Base-by-base conservation (phyloP, 2,329 filamentous ascomycete genomes). In the Xylaria sp. region DNA sequence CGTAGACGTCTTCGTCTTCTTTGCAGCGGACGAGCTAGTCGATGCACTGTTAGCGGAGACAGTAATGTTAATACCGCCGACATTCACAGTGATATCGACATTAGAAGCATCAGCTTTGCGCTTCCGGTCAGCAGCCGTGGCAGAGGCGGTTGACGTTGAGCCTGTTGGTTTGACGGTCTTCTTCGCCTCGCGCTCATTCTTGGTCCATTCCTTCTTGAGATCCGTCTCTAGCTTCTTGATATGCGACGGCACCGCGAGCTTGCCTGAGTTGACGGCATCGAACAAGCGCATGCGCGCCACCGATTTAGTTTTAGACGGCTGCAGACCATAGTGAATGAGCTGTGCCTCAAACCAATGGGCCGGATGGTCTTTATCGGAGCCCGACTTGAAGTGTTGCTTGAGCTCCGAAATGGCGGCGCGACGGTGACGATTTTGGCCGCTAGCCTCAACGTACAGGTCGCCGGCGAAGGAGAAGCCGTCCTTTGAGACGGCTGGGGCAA, bases 311-410 rank as follows among this genome's bases (percentile, higher is more conserved):
- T 87, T 88, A 20, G 86, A 87, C 0, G 83, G 82, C 6, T 80
- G 81, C 0, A 91, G 80, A 0, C 87, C 88, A 77, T 90, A 90
- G 77, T 91, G 89, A 11, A 88, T 77, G 11, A 90, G 81, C 70
- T 91, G 88, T 0, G 88, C 87, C 69, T 88, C 84, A 66, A 88
- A 90, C 85, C 85, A 91, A 70, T 90, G 87, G 0, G 82, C 87
- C 0, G 87, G 83, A 51, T 83, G 83, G 72, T 89, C 86, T 51
- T 79, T 81, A 31, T 79, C 78, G 44, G 71, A 79, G 46, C 80
- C 80, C 6, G 76, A 75, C 53, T 84, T 81, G 69, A 86, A 84
- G 57, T 84, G 80, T 2, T 80, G 76, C 67, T 81, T 79, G 4
- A 87, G 79, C 71, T 87, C 84, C 0, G 78, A 72, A 3, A 77